Evolutionary conservation across 176 grass and related monocot genomes (phyloP).

Genomic region (Oryza punctata): DNA sequence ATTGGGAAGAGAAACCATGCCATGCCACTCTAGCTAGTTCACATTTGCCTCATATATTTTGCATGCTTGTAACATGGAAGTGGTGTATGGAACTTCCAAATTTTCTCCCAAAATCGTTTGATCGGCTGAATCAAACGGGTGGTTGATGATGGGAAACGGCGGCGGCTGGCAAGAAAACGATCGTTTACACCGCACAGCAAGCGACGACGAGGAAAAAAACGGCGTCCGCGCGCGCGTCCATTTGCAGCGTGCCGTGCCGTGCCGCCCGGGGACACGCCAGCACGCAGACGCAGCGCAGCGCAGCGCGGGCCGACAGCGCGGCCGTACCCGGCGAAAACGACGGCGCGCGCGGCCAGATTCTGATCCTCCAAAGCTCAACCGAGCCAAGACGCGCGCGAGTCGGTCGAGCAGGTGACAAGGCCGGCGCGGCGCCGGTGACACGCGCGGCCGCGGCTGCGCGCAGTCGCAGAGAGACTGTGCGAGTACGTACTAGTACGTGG

Average conservation of each 20-base stretch:
- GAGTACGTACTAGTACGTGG: neutral
- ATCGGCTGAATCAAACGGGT: no score
- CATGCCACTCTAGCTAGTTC: neutral
- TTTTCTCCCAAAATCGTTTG: no score
- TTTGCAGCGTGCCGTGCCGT: neutral
- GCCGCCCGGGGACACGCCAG: neutral
- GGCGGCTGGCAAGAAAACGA: neutral
- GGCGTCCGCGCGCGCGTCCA: neutral
- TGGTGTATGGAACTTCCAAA: no score
- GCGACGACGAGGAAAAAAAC: slow-evolving; percentile 17
- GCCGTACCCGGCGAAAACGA: slow-evolving; percentile 40
- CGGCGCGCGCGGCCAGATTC: slow-evolving; percentile 32
- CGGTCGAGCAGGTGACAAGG: neutral
- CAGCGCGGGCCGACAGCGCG: neutral
- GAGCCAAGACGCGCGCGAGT: no score
- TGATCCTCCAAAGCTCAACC: neutral
- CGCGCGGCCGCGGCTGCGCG: no score
- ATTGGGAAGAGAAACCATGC: neutral
- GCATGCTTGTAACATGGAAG: no score
- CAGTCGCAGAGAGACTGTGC: neutral
- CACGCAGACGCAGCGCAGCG: neutral
- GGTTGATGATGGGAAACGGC: neutral
- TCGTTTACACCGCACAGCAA: neutral
- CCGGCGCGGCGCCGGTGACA: neutral
- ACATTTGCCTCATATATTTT: neutral